phyloP scores from a whole-genome alignment of 495 filamentous ascomycete genomes.

The Penicillium parvum region DNA sequence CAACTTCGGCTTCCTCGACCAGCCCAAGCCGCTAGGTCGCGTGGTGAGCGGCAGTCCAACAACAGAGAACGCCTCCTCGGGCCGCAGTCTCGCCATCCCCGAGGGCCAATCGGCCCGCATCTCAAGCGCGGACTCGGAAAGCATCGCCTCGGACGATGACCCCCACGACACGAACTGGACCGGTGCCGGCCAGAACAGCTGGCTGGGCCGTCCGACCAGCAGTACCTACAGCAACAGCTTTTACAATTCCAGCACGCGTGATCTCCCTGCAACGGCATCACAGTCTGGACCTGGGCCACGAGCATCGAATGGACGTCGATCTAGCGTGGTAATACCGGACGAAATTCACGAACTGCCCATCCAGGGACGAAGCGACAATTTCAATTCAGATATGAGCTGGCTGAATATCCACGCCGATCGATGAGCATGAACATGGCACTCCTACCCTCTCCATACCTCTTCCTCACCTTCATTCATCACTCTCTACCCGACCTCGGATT shows the following conservation, averaged over 20 bases:
- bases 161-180: constrained; percentile 46
- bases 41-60: constrained; percentile 67
- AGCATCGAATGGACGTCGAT: constrained; percentile 30
- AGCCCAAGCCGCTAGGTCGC: constrained; percentile 42
- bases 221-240: constrained; percentile 58
- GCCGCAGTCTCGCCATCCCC: constrained; percentile 39
- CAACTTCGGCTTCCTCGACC: constrained; percentile 36
- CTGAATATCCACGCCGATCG: constrained; percentile 53
- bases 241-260: constrained; percentile 37
- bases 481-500: too few relatives aligned
- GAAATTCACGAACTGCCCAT: constrained; percentile 40
- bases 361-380: constrained; percentile 23
- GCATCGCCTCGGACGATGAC: constrained; percentile 51
- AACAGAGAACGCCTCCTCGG: constrained; percentile 48
- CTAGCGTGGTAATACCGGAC: constrained; percentile 35
- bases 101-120: constrained; percentile 61
- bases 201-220: constrained; percentile 50
- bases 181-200: constrained; percentile 39
- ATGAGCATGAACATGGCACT: constrained; percentile 5
- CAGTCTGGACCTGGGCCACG: constrained; percentile 17
- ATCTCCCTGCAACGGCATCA: constrained; percentile 20
- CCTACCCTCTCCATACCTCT: background rate
- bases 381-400: constrained; percentile 70
- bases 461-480: background rate
- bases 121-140: constrained; percentile 55